Evolutionary conservation across 2,329 filamentous ascomycete genomes (phyloP).

Genomic region (Fusarium chaquense): DNA sequence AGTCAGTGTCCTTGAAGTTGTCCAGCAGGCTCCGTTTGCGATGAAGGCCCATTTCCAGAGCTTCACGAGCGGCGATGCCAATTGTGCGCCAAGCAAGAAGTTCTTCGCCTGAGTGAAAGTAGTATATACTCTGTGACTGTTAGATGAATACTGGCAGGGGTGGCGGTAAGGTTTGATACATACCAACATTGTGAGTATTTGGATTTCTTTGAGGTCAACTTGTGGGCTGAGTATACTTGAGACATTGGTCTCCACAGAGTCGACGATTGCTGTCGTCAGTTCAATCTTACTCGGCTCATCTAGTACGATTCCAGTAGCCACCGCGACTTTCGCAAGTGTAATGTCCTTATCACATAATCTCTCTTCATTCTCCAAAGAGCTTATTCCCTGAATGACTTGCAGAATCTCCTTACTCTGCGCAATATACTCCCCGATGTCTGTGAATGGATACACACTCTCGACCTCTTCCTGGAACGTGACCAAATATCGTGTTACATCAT

Average conservation of each 20-base stretch:
- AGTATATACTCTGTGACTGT: slow-evolving; percentile 54
- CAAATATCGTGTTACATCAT: slow-evolving; percentile 51
- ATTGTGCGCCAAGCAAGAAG: slow-evolving; percentile 62
- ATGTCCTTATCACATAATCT: slow-evolving; percentile 45
- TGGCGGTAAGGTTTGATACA: accelerated
- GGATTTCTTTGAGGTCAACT: slow-evolving; percentile 52
- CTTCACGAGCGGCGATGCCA: slow-evolving; percentile 59
- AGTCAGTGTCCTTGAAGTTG: slow-evolving; percentile 51
- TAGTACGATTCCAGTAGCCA: slow-evolving; percentile 51
- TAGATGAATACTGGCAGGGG: not conserved
- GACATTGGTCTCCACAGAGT: slow-evolving; percentile 48
- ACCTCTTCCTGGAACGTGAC: slow-evolving; percentile 56
- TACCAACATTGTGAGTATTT: slow-evolving; percentile 49
- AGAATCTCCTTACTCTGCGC: slow-evolving; percentile 46
- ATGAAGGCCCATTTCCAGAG: slow-evolving; percentile 63
- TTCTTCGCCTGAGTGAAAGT: slow-evolving; percentile 62
- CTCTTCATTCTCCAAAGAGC: not conserved
- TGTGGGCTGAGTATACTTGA: slow-evolving; percentile 47
- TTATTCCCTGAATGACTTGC: slow-evolving; percentile 31
- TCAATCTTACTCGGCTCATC: slow-evolving; percentile 51
- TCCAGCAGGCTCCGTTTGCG: slow-evolving; percentile 58
- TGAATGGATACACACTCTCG: slow-evolving; percentile 54
- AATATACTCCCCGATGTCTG: slow-evolving; percentile 48
- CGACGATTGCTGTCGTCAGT: slow-evolving; percentile 46
- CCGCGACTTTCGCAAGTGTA: slow-evolving; percentile 51